These are phyloP conservation scores for Letharia columbiana DNA, from an alignment of 495 filamentous ascomycete species.

Conservation along the genomic window DNA sequence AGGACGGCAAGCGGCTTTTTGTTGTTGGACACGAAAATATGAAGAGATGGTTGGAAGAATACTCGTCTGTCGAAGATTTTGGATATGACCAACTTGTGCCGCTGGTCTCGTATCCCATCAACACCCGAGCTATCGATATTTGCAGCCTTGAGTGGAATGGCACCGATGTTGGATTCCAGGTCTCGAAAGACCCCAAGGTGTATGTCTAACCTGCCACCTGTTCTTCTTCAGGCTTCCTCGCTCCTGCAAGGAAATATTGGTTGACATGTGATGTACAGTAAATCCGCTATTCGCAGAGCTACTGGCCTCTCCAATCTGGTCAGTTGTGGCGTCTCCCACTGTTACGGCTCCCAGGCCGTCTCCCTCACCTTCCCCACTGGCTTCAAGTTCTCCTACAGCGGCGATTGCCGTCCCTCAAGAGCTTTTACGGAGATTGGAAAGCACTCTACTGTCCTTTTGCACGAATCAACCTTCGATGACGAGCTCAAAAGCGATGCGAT, in stretches of 20 bases:
- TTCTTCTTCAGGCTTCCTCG: background rate
- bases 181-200: conserved; percentile 14
- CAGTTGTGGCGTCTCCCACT: conserved; percentile 65
- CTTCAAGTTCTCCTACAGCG: conserved; percentile 85
- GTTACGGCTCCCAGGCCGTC: conserved; percentile 65
- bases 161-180: conserved; percentile 19
- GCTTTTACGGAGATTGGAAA: conserved; percentile 61
- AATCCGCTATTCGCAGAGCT: conserved; percentile 30
- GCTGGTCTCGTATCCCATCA: conserved; percentile 30
- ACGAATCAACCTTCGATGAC: conserved; percentile 94
- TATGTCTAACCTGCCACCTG: conserved; percentile 3
- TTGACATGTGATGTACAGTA: background rate
- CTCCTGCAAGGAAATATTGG: background rate
- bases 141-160: conserved; percentile 21
- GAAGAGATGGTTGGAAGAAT: conserved; percentile 67
- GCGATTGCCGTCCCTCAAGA: conserved; percentile 75
- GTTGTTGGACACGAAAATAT: conserved; percentile 58
- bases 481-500: conserved; percentile 66
- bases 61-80: conserved; percentile 64
- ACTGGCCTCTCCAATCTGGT: conserved; percentile 38
- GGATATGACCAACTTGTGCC: conserved; percentile 55
- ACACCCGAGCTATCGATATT: background rate
- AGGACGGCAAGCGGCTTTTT: conserved; percentile 43
- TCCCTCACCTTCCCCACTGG: conserved; percentile 66
- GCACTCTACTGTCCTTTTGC: conserved; percentile 73